These are phyloP conservation scores for Tulasnella sp. DNA, from an alignment of 768 basidiomycete species.

Conservation along the genomic window DNA sequence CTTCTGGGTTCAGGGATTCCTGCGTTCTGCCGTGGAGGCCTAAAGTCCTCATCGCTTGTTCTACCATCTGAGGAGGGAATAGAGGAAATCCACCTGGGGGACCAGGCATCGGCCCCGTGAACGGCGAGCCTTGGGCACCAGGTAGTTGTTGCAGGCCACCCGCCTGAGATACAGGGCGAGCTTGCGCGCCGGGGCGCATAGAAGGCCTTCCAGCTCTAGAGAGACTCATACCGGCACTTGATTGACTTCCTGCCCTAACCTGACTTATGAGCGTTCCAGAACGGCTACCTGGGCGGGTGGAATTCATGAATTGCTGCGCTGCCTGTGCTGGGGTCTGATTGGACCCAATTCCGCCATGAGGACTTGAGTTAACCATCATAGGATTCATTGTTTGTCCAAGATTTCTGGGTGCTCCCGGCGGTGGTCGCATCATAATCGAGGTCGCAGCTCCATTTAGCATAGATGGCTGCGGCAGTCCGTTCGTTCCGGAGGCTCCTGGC, in stretches of 20 bases:
- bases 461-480: slow-evolving; percentile 3
- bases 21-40: neutral
- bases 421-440: slow-evolving; percentile 18
- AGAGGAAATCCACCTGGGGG: neutral
- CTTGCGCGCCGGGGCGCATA: neutral
- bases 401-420: neutral
- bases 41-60: neutral
- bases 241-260: neutral
- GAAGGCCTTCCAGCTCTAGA: neutral
- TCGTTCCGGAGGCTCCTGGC: neutral
- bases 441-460: neutral
- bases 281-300: neutral
- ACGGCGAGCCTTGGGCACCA: neutral
- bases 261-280: slow-evolving; percentile 25
- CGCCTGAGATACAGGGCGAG: neutral
- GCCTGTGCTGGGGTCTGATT: no score
- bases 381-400: slow-evolving; percentile 15
- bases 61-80: neutral
- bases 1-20: neutral
- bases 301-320: slow-evolving; percentile 16
- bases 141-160: neutral
- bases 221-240: slow-evolving; percentile 21
- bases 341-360: no score
- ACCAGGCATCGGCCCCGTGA: neutral
- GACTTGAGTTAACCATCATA: no score